Base-by-base conservation (phyloP, 441 rosid genomes). In the Populus tomentosa region DNA sequence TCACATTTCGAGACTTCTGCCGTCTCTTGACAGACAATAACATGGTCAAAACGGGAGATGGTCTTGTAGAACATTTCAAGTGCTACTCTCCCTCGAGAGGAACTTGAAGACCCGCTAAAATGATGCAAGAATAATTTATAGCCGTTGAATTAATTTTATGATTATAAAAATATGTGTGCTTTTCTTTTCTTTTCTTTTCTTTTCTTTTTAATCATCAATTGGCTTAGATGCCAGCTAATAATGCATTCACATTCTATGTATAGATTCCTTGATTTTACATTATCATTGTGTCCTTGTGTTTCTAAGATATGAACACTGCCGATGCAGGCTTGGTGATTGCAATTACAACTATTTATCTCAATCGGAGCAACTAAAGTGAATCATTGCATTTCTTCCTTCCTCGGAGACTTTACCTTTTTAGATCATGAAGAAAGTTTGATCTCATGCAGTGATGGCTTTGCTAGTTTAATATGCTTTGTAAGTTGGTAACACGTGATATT, bases 1-100 rank as follows among this genome's bases (percentile, higher is more conserved):
- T 75, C 82, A 46, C 26, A 69, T 74, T 70, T 70, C 78, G 74
- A 79, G 78, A 70, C 38, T 74, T 75, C 50, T 74, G 82, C 82
- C 75, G 65, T 35, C 82, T 73, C 71, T 61, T 70, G 53, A 20
- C 59, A 72, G 71, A 77, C 71, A 68, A 66, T 75, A 77, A 63
- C 74, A 38, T 78, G 77, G 77, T 78, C 73, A 78, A 69, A 74
- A 16, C 11, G 14, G 46, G 46, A 40, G 46, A 33, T 13, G 13
- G 8, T 7, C 62, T 70, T 18, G 8, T 36, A 8, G 26, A 28
- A 66, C 6, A 66, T 26, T 66, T 66, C 69, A 66, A 28, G 69
- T 14, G 9, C 2, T 28, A 14, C 23, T 28, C 38, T 28, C 69
- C 38, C 10, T 66, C 1, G 5, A 59, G 24, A 7, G 26, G 26